These are phyloP conservation scores for Tulasnella sp. DNA, from an alignment of 768 basidiomycete species.

Conservation along the genomic window DNA sequence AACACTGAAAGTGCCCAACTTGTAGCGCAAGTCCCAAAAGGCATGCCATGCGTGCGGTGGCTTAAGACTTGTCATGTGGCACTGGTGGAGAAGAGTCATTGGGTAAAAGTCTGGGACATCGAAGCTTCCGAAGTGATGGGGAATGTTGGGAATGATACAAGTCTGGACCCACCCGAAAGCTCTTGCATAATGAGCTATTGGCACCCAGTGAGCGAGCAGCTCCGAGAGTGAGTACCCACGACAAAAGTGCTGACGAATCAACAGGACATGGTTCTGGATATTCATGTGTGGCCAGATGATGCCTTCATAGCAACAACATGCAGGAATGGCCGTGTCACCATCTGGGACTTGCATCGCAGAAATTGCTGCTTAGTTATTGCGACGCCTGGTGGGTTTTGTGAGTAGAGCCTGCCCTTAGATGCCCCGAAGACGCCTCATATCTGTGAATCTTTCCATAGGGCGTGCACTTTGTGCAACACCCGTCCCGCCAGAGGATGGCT, in stretches of 20 bases:
- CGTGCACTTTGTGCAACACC: not conserved
- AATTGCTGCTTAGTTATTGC: not conserved
- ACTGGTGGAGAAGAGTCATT: not conserved
- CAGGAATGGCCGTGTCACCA: not conserved
- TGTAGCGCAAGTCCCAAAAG: not conserved
- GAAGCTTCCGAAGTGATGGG: not conserved
- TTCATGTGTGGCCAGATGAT: not conserved
- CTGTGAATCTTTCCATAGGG: not conserved
- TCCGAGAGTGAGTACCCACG: not conserved
- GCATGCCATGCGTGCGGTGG: not conserved
- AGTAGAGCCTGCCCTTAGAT: not conserved
- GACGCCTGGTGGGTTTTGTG: not conserved
- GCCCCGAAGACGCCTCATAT: not conserved
- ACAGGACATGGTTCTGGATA: not conserved
- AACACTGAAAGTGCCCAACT: not conserved
- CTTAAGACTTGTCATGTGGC: not conserved
- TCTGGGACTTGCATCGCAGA: not conserved
- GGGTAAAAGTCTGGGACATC: not conserved
- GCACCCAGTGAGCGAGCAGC: not conserved
- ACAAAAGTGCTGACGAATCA: not conserved
- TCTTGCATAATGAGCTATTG: not conserved
- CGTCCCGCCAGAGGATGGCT: not conserved
- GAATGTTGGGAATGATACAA: not conserved
- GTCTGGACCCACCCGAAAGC: too few species aligned
- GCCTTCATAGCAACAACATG: not conserved